Base-by-base conservation (phyloP, 148 eudicot species). In the Vaccinium macrocarpon region DNA sequence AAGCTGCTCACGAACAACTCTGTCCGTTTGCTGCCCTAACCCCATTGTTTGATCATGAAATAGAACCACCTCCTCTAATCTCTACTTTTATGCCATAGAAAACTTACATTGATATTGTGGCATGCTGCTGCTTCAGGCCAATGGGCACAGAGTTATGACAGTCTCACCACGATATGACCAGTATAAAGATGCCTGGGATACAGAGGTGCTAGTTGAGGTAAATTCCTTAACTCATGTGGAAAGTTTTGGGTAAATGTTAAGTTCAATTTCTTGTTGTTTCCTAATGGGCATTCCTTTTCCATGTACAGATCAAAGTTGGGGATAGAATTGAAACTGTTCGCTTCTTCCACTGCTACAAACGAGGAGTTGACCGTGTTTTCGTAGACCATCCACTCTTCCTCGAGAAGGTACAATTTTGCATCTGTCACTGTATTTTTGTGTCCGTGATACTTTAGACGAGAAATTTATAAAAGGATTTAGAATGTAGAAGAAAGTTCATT, bases 131-230 rank as follows among this genome's bases (percentile, higher is more conserved):
- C 27, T 55, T 72, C 84, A 92, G 95, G 93, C 93, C 27, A 86
- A 81, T 80, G 97, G 95, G 66, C 94, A 95, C 82, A 86, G 97
- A 42, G 95, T 93, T 76, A 95, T 95, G 98, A 90, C 95, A 25
- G 87, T 95, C 19, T 84, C 92, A 4, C 98, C 98, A 18, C 94
- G 98, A 77, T 91, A 93, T 81, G 98, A 95, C 79, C 98, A 95
- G 82, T 95, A 95, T 83, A 91, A 88, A 84, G 98, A 95, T 91
- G 95, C 93, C 74, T 95, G 98, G 98, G 98, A 95, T 81, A 95
- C 98, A 27, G 81, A 88, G 83, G 98, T 92, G 46, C 15, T 64
- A 13, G 85, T 90, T 82, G 91, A 95, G 93, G 98, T 95, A 88
- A 56, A 19, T 53, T 81, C 83, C 29, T 1, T 2, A 42, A 74